A percentile compares a stretch with the other conserved stretches of the same genome.
These are phyloP conservation scores for Colletotrichum salicis DNA, from an alignment of 2,329 filamentous ascomycete genomes.

Conservation along the genomic window DNA sequence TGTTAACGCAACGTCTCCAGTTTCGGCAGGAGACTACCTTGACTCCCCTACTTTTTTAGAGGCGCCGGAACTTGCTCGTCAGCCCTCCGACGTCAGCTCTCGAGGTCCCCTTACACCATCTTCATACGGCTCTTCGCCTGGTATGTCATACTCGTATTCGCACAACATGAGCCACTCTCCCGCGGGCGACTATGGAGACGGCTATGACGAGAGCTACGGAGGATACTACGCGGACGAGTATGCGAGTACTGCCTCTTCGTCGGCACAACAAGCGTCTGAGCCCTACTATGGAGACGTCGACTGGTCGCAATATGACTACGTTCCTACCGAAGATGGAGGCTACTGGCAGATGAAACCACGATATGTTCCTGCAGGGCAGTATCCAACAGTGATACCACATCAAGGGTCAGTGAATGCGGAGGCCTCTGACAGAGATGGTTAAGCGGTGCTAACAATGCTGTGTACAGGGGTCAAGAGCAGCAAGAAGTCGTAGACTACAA, in stretches of 20 bases:
- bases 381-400: conserved; percentile 34
- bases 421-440: conserved; percentile 7
- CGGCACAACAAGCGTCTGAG: conserved; percentile 24
- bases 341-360: conserved; percentile 35
- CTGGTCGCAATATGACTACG: conserved; percentile 35
- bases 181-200: conserved; percentile 14
- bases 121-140: conserved; percentile 32
- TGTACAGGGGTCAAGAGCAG: conserved; percentile 29
- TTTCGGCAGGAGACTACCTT: conserved; percentile 29
- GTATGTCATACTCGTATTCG: conserved; percentile 32
- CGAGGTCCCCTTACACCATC: conserved; percentile 32
- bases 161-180: conserved; percentile 30
- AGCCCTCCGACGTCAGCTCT: conserved; percentile 33
- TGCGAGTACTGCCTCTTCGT: conserved; percentile 22
- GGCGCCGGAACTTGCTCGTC: conserved; percentile 28
- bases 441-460: conserved; percentile 18
- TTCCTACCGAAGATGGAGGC: conserved; percentile 34
- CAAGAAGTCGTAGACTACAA: conserved; percentile 33
- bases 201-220: conserved; percentile 12
- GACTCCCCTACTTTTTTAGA: conserved; percentile 30
- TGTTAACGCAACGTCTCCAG: conserved; percentile 34
- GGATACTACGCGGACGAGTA: conserved; percentile 30
- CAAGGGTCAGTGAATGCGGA: conserved; percentile 24
- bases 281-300: conserved; percentile 26
- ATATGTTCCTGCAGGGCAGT: conserved; percentile 31